Conservation (phyloP, 805 yeast genomes). For the Ogataea trehalophila region DNA sequence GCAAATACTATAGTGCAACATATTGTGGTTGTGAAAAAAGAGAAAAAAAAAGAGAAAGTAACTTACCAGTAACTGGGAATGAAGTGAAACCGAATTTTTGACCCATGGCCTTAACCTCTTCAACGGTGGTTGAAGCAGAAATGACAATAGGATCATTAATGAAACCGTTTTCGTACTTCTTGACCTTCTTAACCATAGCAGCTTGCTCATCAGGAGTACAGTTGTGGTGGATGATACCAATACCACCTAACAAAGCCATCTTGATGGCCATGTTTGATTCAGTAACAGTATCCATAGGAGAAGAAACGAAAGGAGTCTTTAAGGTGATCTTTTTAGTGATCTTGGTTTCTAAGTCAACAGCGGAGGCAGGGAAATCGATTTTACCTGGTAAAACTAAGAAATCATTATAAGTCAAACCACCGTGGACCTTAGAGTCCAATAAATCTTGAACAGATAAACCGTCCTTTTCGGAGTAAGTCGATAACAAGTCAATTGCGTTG, state of each 20-base stretch:
- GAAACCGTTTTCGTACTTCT: constrained; percentile 96
- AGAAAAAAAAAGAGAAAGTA: background rate
- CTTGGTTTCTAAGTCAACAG: constrained; percentile 75
- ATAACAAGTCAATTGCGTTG: constrained; percentile 64
- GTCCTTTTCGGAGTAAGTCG: constrained; percentile 65
- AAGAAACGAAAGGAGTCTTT: constrained; percentile 92
- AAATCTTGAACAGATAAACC: constrained; percentile 80
- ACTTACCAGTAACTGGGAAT: constrained; percentile 99
- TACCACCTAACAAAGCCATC: constrained; percentile 98
- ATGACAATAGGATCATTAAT: constrained; percentile 91
- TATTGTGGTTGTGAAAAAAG: background rate
- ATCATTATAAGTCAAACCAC: constrained; percentile 97
- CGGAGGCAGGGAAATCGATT: constrained; percentile 79
- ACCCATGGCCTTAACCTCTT: constrained; percentile 71
- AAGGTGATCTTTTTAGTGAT: constrained; percentile 88
- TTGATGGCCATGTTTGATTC: constrained; percentile 96
- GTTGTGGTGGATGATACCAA: constrained; percentile 98
- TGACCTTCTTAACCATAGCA: constrained; percentile 94
- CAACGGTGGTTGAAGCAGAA: constrained; percentile 70
- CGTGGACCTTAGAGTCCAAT: constrained; percentile 86
- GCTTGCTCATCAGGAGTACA: constrained; percentile 97
- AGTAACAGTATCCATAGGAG: constrained; percentile 99
- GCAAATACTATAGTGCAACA: background rate
- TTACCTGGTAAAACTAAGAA: constrained; percentile 93
- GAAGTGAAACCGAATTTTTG: constrained; percentile 84